Base-by-base conservation (phyloP, 495 filamentous ascomycete species). In the Astrothelium subdiscretum region DNA sequence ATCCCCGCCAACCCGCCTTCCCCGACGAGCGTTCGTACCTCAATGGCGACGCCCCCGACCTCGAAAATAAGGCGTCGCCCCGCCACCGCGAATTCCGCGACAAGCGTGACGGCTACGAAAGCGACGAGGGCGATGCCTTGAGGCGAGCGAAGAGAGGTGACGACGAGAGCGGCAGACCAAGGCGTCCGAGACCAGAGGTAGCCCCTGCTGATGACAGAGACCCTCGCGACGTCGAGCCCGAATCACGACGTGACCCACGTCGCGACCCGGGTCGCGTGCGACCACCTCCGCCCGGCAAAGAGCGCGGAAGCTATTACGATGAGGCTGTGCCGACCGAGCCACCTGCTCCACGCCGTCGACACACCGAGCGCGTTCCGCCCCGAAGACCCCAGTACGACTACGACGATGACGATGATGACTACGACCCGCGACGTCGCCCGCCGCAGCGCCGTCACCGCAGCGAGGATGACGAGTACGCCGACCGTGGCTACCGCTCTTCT, bases 1-100 rank as follows among this genome's bases (percentile, higher is more conserved):
- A 48, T 58, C 61, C 20, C 48, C 22, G 62, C 11, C 52, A 58
- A 2, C 67, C 67, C 13, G 62, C 64, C 3, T 69, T 69, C 32
- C 62, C 65, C 20, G 67, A 69, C 57, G 65, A 69, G 40, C 65
- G 61, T n/a, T 68, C 67, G 3, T 68, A 68, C 32, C 65, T 69
- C n/a, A 63, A 65, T 54, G 63, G 62, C 3, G 58, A 59, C 4
- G 63, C 65, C 6, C 68, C 65, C 2, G 68, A 70, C 60, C 44
- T 68, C 6, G 68, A 70, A 59, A 38, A 59, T 29, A 70, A 70
- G 61, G 59, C 57, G 35, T 35, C 61, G 24, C 58, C 48, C 8
- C 54, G 20, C 18, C 60, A 70, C 20, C 62, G 58, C n/a, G 58
- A 66, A 32, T 70, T 70, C 62, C 59, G 68, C n/a, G 63, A 68